Evolutionary conservation across 306 rosid genomes (phyloP), one percentile per base, ranked within the genome.

Genomic region (Lithocarpus polystachyus): DNA sequence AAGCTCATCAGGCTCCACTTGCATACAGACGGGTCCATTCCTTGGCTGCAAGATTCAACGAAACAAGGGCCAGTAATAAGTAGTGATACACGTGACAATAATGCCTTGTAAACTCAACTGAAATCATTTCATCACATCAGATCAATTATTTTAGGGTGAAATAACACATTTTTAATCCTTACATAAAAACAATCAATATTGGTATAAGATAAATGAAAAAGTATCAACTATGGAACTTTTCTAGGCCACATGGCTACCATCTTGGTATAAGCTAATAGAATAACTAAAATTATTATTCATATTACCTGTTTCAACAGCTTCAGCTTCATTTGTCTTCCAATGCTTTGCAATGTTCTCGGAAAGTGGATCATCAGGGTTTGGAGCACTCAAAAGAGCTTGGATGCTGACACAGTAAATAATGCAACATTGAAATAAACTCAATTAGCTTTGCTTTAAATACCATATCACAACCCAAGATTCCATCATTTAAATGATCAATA

Each of bases 361-460:
- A 33, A 94, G 99, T 0, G 99, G 99, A 80, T 94, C 99, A 54
- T 94, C 99, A 0, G 99, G 99, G 77, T 94, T 94, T 35, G 99
- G 99, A 53, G 99, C 99, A 82, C 99, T 94, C 77, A 94, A 87
- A 72, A 94, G 99, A 14, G 99, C 99, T 86, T 94, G 99, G 83
- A 94, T 92, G 80, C 99, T 94, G 73, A 15, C 73, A 79, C 29
- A 73, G 56, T 40, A 29, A 65, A 19, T 14, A 12, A 75, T 71
- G 65, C 23, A 82, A 71, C 79, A 75, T 65, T 68, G 17, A 33
- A 53, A 35, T 33, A 35, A 35, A 33, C 17, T 35, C 51, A 33
- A 7, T 37, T 67, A 23, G 4, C 28, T 67, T 67, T 67, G 23
- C 17, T 28, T 64, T 29, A 64, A 15, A 61, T 61, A 61, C 28